Conservation (phyloP, 805 yeast species). For the Kluyveromyces siamensis region DNA sequence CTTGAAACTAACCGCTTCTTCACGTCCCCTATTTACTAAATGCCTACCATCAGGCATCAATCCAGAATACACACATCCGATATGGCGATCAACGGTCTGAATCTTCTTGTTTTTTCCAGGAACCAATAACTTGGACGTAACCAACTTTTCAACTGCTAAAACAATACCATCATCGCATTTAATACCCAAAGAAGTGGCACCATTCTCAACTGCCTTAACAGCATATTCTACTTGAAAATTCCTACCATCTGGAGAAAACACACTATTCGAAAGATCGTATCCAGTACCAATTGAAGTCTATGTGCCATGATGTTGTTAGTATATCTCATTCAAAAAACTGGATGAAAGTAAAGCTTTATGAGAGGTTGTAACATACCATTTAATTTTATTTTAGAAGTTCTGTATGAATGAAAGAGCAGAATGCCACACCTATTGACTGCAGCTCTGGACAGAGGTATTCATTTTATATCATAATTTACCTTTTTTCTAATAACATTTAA, state of each 20-base stretch:
- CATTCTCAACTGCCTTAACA: constrained; percentile 93
- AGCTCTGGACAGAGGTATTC: too few relatives aligned
- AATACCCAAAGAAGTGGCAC: constrained; percentile 91
- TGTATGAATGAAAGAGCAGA: background rate
- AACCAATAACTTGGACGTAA: constrained; percentile 77
- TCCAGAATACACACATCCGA: constrained; percentile 94
- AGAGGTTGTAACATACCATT: background rate
- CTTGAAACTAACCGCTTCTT: constrained; percentile 77
- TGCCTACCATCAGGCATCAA: constrained; percentile 95
- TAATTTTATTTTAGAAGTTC: background rate
- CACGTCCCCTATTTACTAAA: constrained; percentile 84
- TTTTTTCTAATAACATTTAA: too few relatives aligned
- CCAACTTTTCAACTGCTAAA: constrained; percentile 93
- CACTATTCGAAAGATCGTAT: constrained; percentile 94
- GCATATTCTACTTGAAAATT: constrained; percentile 98
- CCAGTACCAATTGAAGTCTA: constrained; percentile 97
- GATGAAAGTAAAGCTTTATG: background rate
- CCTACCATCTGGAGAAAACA: constrained; percentile 81
- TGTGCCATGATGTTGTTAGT: background rate
- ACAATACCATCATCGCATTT: constrained; percentile 90
- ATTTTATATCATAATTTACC: background rate
- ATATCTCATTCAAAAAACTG: background rate
- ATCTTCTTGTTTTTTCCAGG: constrained; percentile 85
- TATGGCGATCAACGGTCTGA: constrained; percentile 86
- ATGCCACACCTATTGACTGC: background rate